Percentiles rank a stretch among this genome's conserved stretches.
Evolutionary conservation across 305 asterid species (phyloP).

Genomic region (Fraxinus ornus): DNA sequence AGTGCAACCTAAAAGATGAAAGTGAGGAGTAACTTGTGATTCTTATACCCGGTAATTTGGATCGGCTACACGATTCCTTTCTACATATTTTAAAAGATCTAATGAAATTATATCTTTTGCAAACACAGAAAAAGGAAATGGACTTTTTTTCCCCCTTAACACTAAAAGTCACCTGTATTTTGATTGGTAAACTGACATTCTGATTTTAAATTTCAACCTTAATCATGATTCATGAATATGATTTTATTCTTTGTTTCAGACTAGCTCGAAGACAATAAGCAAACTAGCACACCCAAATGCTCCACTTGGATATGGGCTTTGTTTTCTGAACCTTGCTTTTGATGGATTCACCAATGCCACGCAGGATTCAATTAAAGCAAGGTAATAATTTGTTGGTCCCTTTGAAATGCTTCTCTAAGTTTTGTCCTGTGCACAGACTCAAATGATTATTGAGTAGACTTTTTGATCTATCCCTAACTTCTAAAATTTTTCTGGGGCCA

Average conservation of each 20-base stretch:
- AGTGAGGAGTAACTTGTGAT: not conserved
- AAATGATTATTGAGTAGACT: not conserved
- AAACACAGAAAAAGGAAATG: not conserved
- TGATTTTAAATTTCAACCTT: slow-evolving; percentile 11
- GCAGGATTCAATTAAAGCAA: slow-evolving; percentile 86
- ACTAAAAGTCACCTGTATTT: not conserved
- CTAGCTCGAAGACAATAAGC: slow-evolving; percentile 91
- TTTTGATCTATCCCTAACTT: not conserved
- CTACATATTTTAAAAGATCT: not conserved
- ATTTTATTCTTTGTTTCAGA: slow-evolving; percentile 45
- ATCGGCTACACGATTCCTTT: not conserved
- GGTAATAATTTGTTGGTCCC: slow-evolving; percentile 37
- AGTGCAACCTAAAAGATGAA: not conserved
- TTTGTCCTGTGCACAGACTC: not conserved
- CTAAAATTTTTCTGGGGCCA: not conserved
- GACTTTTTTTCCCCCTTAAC: not conserved
- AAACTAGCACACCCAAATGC: slow-evolving; percentile 95
- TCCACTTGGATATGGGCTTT: slow-evolving; percentile 90
- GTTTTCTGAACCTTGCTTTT: slow-evolving; percentile 90
- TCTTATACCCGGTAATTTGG: not conserved
- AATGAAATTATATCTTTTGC: not conserved
- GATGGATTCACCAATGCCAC: slow-evolving; percentile 99
- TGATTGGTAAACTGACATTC: not conserved
- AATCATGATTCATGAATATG: too few species aligned
- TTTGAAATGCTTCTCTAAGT: not conserved